Conservation (phyloP, 805 yeast species). For the Ogataea chonburiensis region DNA sequence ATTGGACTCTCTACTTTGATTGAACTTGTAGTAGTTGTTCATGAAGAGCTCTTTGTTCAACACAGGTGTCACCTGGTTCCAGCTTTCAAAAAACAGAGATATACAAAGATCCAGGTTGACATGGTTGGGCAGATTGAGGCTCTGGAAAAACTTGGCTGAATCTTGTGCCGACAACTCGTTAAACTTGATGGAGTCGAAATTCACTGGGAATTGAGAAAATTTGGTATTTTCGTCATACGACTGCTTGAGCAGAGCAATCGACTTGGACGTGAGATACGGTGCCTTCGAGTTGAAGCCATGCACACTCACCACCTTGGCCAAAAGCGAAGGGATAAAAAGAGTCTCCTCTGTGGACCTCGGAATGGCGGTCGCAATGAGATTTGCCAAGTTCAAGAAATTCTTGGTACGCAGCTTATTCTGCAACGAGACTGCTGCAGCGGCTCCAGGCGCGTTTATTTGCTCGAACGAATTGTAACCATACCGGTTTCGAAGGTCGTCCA, state of each 20-base stretch:
- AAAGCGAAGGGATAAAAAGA: constrained; percentile 65
- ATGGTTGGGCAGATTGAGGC: constrained; percentile 47
- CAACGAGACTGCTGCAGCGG: constrained; percentile 64
- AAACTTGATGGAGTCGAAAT: constrained; percentile 39
- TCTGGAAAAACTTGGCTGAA: constrained; percentile 45
- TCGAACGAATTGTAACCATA: constrained; percentile 46
- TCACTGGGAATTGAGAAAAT: constrained; percentile 32
- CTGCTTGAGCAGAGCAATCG: constrained; percentile 68
- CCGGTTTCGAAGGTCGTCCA: constrained; percentile 26
- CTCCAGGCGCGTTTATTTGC: constrained; percentile 72
- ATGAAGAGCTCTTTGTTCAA: constrained; percentile 69
- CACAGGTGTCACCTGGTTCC: constrained; percentile 72
- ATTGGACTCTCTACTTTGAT: constrained; percentile 43
- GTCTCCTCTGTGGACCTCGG: constrained; percentile 82
- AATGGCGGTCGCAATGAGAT: constrained; percentile 65
- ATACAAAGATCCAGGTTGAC: constrained; percentile 66
- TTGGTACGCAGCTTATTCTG: constrained; percentile 44
- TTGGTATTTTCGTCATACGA: constrained; percentile 34
- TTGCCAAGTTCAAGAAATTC: constrained; percentile 47
- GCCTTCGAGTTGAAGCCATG: constrained; percentile 73
- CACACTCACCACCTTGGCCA: constrained; percentile 65
- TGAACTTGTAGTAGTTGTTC: constrained; percentile 51
- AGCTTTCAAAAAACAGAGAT: constrained; percentile 67
- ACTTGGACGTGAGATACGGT: constrained; percentile 66
- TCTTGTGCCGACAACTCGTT: constrained; percentile 39